phyloP scores from a whole-genome alignment of 352 stramenopile genomes.

The Salisapilia sapeloensis region DNA sequence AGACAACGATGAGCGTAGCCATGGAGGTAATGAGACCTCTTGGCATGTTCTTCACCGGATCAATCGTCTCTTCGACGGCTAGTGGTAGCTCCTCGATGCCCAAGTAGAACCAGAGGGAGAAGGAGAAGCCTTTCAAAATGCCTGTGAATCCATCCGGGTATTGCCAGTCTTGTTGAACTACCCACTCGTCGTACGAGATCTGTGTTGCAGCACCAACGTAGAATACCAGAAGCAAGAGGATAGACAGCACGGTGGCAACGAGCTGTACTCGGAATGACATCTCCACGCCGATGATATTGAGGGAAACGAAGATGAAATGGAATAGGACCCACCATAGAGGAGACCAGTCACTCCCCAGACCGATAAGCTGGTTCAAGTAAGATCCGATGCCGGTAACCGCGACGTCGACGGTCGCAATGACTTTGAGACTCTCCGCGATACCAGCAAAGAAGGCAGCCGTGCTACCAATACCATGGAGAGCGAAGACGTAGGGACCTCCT shows the following conservation, averaged over 20 bases:
- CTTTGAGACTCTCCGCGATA: constrained; percentile 45
- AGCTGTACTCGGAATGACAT: constrained; percentile 42
- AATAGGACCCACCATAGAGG: constrained; percentile 41
- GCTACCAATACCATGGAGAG: constrained; percentile 32
- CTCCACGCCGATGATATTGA: constrained; percentile 46
- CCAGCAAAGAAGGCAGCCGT: constrained; percentile 37
- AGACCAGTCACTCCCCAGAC: constrained; percentile 12
- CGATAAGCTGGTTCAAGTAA: constrained; percentile 38
- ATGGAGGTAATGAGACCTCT: constrained; percentile 37
- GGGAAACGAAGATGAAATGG: constrained; percentile 29
- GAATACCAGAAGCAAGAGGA: constrained; percentile 30
- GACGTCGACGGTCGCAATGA: constrained; percentile 24
- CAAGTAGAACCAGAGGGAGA: constrained; percentile 57
- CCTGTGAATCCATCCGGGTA: constrained; percentile 19
- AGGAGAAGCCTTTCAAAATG: constrained; percentile 34
- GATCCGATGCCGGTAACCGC: constrained; percentile 33
- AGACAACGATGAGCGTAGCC: constrained; percentile 21
- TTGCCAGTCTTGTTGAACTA: constrained; percentile 27
- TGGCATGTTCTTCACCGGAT: constrained; percentile 53
- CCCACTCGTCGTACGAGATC: constrained; percentile 34
- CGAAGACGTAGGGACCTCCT: constrained; percentile 54
- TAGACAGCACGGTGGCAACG: constrained; percentile 25
- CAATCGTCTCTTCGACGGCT: constrained; percentile 50
- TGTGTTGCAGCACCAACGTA: constrained; percentile 30
- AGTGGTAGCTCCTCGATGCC: constrained; percentile 61